Evolutionary conservation across 2,329 filamentous ascomycete species (phyloP).

Genomic region (Ilyonectria destructans): DNA sequence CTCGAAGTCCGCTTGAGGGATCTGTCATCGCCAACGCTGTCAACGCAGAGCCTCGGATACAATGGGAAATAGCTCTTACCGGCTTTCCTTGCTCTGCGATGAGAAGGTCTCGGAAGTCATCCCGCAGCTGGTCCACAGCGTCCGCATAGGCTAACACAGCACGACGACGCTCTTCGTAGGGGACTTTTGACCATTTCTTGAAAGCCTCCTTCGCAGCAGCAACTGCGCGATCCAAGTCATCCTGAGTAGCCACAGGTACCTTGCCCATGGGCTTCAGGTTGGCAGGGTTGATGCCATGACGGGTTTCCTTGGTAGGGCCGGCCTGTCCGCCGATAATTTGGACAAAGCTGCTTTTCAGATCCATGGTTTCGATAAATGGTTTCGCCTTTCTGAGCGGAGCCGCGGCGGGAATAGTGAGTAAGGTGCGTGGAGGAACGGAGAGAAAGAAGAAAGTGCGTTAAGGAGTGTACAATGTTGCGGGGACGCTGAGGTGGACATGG

Average conservation of each 20-base stretch:
- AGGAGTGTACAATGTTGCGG: too few relatives aligned
- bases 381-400: too few relatives aligned
- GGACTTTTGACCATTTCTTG: neutral
- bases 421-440: too few relatives aligned
- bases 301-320: slow-evolving; percentile 3
- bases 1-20: slow-evolving; percentile 47
- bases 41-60: too few relatives aligned
- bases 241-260: slow-evolving; percentile 9
- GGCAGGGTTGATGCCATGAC: slow-evolving; percentile 9
- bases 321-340: slow-evolving; percentile 16
- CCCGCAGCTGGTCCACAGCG: neutral
- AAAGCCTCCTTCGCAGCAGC: slow-evolving; percentile 1
- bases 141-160: slow-evolving; percentile 4
- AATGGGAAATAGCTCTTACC: neutral
- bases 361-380: too few relatives aligned
- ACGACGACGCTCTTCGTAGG: neutral
- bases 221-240: slow-evolving; percentile 16
- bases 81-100: slow-evolving; percentile 24
- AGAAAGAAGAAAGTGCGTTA: too few relatives aligned
- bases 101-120: slow-evolving; percentile 16
- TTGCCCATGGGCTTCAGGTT: slow-evolving; percentile 1
- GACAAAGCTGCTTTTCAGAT: neutral
- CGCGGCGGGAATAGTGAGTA: too few relatives aligned
- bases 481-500: too few relatives aligned
- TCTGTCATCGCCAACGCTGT: slow-evolving; percentile 30